Evolutionary conservation across 2,329 filamentous ascomycete species (phyloP).

Genomic region (Ophiostoma piceae): DNA sequence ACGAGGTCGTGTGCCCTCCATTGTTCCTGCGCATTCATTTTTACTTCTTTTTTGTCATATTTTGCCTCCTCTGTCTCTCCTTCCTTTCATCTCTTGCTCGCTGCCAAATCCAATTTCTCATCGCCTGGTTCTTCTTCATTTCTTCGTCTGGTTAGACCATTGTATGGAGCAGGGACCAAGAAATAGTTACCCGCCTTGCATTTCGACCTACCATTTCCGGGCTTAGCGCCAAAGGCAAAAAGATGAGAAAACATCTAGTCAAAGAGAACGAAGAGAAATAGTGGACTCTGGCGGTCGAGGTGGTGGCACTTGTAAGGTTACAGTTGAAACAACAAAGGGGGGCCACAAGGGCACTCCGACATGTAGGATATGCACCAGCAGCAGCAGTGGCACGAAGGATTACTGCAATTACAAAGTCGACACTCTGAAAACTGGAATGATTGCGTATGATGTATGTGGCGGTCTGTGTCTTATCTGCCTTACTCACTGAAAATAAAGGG

Average conservation of each 20-base stretch:
- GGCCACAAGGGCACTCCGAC: not conserved
- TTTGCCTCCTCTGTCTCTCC: not conserved
- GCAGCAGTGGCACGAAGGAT: not conserved
- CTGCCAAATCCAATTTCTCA: not conserved
- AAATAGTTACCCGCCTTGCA: constrained; percentile 16
- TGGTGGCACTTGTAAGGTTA: constrained; percentile 5
- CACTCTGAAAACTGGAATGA: not conserved
- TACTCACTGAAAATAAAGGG: not conserved
- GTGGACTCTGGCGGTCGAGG: not conserved
- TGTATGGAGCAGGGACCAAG: constrained; percentile 9
- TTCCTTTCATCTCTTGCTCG: not conserved
- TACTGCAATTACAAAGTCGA: too few relatives aligned
- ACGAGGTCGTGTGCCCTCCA: not conserved
- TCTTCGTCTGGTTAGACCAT: not conserved
- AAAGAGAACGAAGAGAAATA: constrained; percentile 4
- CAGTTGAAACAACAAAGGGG: constrained; percentile 4
- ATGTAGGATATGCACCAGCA: not conserved
- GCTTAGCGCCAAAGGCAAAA: constrained; percentile 14
- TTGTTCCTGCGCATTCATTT: not conserved
- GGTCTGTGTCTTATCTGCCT: not conserved
- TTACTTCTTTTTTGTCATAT: not conserved
- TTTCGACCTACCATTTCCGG: constrained; percentile 21
- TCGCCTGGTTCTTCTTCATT: constrained; percentile 5
- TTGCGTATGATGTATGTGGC: not conserved
- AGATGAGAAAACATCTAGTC: not conserved